Evolutionary conservation across 495 filamentous ascomycete species (phyloP).

Genomic region (Podospora anserina): DNA sequence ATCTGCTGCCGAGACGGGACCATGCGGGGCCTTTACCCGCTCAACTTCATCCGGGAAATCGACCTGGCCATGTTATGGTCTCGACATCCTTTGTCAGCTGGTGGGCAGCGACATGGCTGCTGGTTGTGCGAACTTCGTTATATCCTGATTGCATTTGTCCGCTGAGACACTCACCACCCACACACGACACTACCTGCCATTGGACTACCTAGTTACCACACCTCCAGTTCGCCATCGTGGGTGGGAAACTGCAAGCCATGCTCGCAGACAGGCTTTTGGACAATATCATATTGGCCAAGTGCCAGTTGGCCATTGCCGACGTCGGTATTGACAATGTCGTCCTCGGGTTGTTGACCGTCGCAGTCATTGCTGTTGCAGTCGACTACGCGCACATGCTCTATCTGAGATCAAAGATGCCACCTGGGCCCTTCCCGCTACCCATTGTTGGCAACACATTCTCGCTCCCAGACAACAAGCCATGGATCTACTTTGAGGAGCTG

Average conservation of each 20-base stretch:
- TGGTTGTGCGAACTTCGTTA: neutral
- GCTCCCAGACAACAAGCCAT: slow-evolving; percentile 59
- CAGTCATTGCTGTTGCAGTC: slow-evolving; percentile 32
- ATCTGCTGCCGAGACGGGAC: slow-evolving; percentile 7
- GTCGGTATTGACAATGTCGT: slow-evolving; percentile 19
- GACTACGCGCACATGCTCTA: slow-evolving; percentile 53
- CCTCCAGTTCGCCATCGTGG: neutral
- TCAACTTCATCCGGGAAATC: neutral
- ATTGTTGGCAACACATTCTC: slow-evolving; percentile 57
- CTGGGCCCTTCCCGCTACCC: slow-evolving; percentile 51
- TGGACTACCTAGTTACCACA: neutral
- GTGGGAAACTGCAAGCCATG: slow-evolving; percentile 15
- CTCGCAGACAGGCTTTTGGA: slow-evolving; percentile 24
- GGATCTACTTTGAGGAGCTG: slow-evolving; percentile 61
- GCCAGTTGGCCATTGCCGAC: slow-evolving; percentile 20
- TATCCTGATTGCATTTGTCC: neutral
- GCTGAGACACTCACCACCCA: neutral
- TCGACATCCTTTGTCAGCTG: neutral
- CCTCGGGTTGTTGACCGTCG: slow-evolving; percentile 29
- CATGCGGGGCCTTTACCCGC: neutral
- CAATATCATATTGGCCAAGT: slow-evolving; percentile 21
- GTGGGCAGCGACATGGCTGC: neutral
- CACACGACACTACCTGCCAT: neutral
- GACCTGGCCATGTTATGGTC: neutral
- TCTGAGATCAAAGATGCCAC: slow-evolving; percentile 52